Percentiles rank a stretch among this genome's conserved stretches.
Evolutionary conservation across 176 grass and related monocot species (phyloP).

Genomic region (Thalia dealbata): DNA sequence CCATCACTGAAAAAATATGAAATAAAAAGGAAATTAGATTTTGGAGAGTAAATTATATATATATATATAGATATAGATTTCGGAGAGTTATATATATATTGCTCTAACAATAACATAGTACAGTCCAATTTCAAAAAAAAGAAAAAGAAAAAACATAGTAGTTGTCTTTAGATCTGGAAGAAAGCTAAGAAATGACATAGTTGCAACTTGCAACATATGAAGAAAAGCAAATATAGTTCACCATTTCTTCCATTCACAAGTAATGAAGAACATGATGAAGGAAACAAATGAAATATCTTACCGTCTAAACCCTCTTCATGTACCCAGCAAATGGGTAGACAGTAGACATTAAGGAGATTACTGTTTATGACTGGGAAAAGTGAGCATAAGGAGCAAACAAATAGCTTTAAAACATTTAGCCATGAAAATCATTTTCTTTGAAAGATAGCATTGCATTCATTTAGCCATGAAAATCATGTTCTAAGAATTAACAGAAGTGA

Average conservation of each 20-base stretch:
- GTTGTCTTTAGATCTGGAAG: background rate
- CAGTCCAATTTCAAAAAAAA: no score
- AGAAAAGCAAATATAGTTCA: background rate
- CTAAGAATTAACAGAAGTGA: background rate
- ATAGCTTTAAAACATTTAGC: no score
- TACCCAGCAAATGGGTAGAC: background rate
- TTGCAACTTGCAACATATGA: background rate
- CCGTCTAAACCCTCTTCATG: background rate
- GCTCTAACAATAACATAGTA: background rate
- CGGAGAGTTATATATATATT: background rate
- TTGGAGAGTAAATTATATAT: background rate
- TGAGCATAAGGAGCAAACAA: background rate
- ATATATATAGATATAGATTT: constrained; percentile 4
- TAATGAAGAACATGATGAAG: background rate
- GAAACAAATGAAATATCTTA: background rate
- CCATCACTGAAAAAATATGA: constrained; percentile 62
- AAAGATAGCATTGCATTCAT: no score
- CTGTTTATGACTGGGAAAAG: background rate
- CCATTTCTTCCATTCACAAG: background rate
- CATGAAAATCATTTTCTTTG: no score
- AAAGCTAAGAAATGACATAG: background rate
- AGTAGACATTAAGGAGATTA: background rate
- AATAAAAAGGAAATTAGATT: constrained; percentile 17
- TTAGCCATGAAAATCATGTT: background rate
- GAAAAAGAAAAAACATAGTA: no score